These are phyloP conservation scores for Kalmanozyma brasiliensis DNA, from an alignment of 1,284 basidiomycete genomes.

Conservation along the genomic window DNA sequence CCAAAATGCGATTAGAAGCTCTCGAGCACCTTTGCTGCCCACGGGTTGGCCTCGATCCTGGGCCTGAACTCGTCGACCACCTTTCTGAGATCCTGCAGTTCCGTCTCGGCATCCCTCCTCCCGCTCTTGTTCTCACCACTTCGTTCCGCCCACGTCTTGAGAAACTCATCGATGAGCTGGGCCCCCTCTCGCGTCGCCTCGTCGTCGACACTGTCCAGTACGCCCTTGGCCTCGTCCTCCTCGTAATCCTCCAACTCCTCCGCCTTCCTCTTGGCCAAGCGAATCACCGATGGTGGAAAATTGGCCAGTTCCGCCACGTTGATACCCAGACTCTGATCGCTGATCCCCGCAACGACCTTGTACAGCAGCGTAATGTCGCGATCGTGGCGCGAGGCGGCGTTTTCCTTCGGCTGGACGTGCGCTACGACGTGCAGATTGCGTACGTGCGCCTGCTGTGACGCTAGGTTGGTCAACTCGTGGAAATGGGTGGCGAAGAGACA, in stretches of 20 bases:
- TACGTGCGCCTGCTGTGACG: conserved; percentile 85
- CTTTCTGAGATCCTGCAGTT: conserved; percentile 76
- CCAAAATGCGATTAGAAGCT: conserved; percentile 53
- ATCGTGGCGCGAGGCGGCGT: conserved; percentile 73
- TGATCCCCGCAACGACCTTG: conserved; percentile 78
- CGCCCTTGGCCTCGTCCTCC: conserved; percentile 18
- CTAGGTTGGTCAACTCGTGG: conserved; percentile 92
- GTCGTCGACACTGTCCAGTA: conserved; percentile 62
- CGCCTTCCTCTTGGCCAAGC: conserved; percentile 92
- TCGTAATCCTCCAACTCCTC: conserved; percentile 96
- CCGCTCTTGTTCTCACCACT: conserved; percentile 14
- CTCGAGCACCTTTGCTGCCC: conserved; percentile 77
- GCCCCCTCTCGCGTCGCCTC: conserved; percentile 82
- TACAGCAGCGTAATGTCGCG: conserved; percentile 81
- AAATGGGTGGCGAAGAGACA: conserved; percentile 97
- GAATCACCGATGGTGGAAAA: conserved; percentile 92
- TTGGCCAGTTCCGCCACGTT: conserved; percentile 96
- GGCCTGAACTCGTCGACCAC: conserved; percentile 77
- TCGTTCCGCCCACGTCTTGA: conserved; percentile 76
- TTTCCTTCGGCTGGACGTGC: conserved; percentile 76
- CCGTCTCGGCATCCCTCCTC: conserved; percentile 70
- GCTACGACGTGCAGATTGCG: conserved; percentile 96
- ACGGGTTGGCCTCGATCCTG: conserved; percentile 78
- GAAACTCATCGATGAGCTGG: conserved; percentile 80
- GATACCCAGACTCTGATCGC: conserved; percentile 97